Evolutionary conservation across 352 stramenopile genomes (phyloP).

Genomic region (Phytophthora podocarpi): DNA sequence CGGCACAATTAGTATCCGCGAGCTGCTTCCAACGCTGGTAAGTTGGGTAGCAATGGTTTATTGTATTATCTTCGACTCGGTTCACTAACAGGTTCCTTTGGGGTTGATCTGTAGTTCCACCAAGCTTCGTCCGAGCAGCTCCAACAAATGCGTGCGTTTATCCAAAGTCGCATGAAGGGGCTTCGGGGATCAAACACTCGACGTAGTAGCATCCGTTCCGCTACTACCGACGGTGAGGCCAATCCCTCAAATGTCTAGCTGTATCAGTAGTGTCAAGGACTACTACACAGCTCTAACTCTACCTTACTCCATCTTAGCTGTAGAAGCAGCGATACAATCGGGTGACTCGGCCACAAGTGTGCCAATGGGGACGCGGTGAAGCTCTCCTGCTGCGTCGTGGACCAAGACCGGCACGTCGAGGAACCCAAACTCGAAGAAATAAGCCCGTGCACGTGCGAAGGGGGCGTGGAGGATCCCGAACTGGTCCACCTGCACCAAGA

Average conservation of each 20-base stretch:
- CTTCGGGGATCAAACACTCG: conserved; percentile 3
- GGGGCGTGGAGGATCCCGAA: conserved; percentile 88
- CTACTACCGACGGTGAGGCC: too few species aligned
- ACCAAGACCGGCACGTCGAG: conserved; percentile 44
- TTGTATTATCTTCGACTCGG: conserved; percentile 4
- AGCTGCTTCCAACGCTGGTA: conserved; percentile 61
- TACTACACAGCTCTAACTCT: too few species aligned
- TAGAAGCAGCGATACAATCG: conserved; percentile 55
- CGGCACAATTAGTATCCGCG: conserved; percentile 54
- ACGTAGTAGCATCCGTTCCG: conserved; percentile 1
- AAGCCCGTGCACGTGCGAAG: conserved; percentile 81
- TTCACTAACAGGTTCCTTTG: conserved; percentile 2
- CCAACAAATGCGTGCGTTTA: conserved; percentile 44
- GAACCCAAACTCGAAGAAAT: conserved; percentile 84
- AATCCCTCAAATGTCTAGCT: not conserved
- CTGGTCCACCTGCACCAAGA: conserved; percentile 87
- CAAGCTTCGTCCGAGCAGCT: conserved; percentile 57
- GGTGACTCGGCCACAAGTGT: conserved; percentile 55
- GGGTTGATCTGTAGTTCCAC: conserved; percentile 37
- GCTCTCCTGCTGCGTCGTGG: conserved; percentile 36
- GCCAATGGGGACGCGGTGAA: conserved; percentile 43
- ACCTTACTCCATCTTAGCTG: conserved; percentile 14
- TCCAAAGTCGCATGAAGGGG: conserved; percentile 35
- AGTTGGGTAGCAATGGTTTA: conserved; percentile 12
- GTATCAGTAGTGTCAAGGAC: not conserved